These are phyloP conservation scores for Phytophthora melonis DNA, from an alignment of 352 stramenopile species.

Conservation along the genomic window DNA sequence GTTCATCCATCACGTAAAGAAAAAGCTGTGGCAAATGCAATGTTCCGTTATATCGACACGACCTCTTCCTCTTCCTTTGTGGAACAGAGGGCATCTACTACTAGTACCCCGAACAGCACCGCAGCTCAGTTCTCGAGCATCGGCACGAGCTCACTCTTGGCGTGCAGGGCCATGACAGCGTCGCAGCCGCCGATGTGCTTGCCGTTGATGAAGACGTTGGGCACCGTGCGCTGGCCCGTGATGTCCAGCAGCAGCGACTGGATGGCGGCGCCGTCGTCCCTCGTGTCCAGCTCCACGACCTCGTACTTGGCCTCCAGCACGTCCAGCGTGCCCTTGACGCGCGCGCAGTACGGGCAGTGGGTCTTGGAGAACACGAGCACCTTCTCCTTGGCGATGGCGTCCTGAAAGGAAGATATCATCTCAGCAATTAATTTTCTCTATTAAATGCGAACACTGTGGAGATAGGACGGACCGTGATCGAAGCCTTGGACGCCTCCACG, in stretches of 20 bases:
- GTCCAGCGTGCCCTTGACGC: slow-evolving; percentile 91
- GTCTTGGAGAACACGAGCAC: slow-evolving; percentile 97
- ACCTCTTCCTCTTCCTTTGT: neutral
- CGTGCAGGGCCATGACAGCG: slow-evolving; percentile 62
- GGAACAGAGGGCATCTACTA: slow-evolving; percentile 5
- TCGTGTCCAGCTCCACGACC: slow-evolving; percentile 77
- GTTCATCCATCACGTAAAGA: slow-evolving; percentile 19
- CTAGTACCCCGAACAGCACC: neutral
- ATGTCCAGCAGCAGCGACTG: slow-evolving; percentile 91
- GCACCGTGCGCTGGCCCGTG: slow-evolving; percentile 96
- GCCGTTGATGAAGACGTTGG: slow-evolving; percentile 98
- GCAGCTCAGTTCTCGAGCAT: slow-evolving; percentile 59
- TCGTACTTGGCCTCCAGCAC: slow-evolving; percentile 73
- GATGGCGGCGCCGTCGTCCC: slow-evolving; percentile 90
- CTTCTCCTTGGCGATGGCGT: slow-evolving; percentile 69
- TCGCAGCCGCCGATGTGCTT: slow-evolving; percentile 97
- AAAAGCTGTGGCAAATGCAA: slow-evolving; percentile 27
- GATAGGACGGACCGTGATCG: slow-evolving; percentile 54
- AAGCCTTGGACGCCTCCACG: slow-evolving; percentile 68
- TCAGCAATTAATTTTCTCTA: neutral
- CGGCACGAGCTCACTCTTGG: slow-evolving; percentile 59
- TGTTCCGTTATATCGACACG: slow-evolving; percentile 25
- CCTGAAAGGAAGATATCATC: slow-evolving; percentile 28
- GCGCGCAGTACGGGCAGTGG: slow-evolving; percentile 93
- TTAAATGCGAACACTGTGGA: neutral